Conservation (phyloP, 371 early-diverging fungal genomes). For the Dichotomocladium elegans region DNA sequence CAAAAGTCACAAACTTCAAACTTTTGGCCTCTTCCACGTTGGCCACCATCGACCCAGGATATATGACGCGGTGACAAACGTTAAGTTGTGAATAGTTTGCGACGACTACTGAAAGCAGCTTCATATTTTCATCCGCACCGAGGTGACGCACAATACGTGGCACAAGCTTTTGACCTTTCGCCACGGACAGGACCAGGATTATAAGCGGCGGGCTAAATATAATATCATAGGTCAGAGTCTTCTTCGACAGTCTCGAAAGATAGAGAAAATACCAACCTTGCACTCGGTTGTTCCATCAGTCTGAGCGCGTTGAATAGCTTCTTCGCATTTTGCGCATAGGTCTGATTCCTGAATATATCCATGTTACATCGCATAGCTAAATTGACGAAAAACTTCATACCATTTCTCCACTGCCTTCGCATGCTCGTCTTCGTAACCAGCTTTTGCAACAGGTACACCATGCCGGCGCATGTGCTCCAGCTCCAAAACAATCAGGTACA, state of each 20-base stretch:
- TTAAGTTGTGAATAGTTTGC: conserved; percentile 81
- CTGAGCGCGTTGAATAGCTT: conserved; percentile 65
- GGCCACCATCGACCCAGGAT: conserved; percentile 45
- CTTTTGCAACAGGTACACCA: conserved; percentile 47
- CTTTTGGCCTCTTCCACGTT: conserved; percentile 46
- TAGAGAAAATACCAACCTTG: conserved; percentile 51
- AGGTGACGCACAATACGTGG: conserved; percentile 82
- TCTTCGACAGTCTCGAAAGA: too few species aligned
- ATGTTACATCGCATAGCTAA: too few species aligned
- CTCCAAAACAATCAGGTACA: conserved; percentile 71
- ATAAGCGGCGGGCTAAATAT: conserved; percentile 22
- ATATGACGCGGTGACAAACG: conserved; percentile 71
- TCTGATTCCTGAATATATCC: conserved; percentile 61
- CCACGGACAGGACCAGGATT: conserved; percentile 63
- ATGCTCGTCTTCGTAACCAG: conserved; percentile 46
- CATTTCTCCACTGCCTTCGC: conserved; percentile 52
- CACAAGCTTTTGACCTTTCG: conserved; percentile 85
- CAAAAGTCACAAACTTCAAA: conserved; percentile 35
- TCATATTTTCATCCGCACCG: conserved; percentile 72
- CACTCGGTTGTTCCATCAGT: conserved; percentile 54
- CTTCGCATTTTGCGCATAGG: conserved; percentile 46
- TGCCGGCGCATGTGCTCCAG: conserved; percentile 80
- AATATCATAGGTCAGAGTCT: neutral
- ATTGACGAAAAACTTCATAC: too few species aligned
- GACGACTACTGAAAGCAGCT: conserved; percentile 72